phyloP scores from a whole-genome alignment of 192 early-diverging fungal genomes.

The Mortierella hygrophila region DNA sequence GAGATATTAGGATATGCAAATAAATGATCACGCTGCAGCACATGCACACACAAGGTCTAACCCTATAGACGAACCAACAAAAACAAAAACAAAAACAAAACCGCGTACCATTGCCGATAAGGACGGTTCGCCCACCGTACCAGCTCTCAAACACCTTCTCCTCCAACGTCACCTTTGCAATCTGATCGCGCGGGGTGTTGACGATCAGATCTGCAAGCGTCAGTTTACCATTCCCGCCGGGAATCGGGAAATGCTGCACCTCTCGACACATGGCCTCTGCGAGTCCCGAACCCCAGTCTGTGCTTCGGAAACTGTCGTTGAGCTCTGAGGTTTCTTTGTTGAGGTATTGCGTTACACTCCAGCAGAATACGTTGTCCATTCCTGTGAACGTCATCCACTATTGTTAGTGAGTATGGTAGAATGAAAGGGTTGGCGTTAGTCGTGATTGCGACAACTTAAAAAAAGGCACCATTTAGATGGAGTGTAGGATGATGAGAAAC shows the following conservation, averaged over 20 bases:
- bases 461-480: background rate
- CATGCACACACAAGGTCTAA: too few species aligned
- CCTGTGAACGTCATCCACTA: slow-evolving; percentile 20
- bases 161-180: slow-evolving; percentile 20
- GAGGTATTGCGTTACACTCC: background rate
- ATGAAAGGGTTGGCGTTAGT: background rate
- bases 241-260: slow-evolving; percentile 10
- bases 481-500: background rate
- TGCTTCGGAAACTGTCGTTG: slow-evolving; percentile 9
- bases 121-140: slow-evolving; percentile 17
- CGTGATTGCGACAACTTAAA: too few species aligned
- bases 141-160: slow-evolving; percentile 38
- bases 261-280: slow-evolving; percentile 8
- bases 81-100: background rate
- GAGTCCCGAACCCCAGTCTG: slow-evolving; percentile 12
- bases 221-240: slow-evolving; percentile 5
- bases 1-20: too few species aligned
- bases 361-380: slow-evolving; percentile 7
- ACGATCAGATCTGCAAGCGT: slow-evolving; percentile 30
- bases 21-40: too few species aligned
- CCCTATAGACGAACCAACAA: background rate
- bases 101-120: slow-evolving; percentile 28
- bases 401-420: background rate
- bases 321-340: background rate
- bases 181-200: slow-evolving; percentile 18